Percentiles rank a stretch among this genome's conserved stretches.
Conservation (phyloP, 2,329 filamentous ascomycete genomes). For the Trichoderma polysporum region DNA sequence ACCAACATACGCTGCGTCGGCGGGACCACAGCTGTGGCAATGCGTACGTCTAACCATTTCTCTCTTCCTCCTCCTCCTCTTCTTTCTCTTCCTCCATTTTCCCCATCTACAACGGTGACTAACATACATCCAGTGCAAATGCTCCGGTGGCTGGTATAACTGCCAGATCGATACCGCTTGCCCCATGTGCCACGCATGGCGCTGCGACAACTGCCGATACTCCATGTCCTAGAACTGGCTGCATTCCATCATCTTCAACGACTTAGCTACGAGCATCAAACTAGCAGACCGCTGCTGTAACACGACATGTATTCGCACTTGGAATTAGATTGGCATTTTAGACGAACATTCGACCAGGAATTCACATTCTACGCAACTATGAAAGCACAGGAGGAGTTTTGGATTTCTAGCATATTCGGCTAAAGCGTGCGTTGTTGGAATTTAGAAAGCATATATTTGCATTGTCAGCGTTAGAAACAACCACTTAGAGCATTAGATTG, state of each 20-base stretch:
- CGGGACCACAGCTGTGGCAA: slow-evolving; percentile 18
- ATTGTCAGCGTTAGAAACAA: slow-evolving; percentile 11
- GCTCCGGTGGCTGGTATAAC: slow-evolving; percentile 26
- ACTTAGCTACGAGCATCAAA: neutral
- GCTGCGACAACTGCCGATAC: slow-evolving; percentile 28
- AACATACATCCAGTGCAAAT: slow-evolving; percentile 24
- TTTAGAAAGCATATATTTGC: neutral
- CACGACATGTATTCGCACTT: neutral
- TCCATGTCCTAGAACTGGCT: slow-evolving; percentile 7
- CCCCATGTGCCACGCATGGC: slow-evolving; percentile 25
- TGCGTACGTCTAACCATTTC: slow-evolving; percentile 23
- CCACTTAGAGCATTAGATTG: slow-evolving; percentile 6
- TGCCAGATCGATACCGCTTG: slow-evolving; percentile 23
- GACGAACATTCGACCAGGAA: neutral
- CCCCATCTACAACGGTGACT: neutral
- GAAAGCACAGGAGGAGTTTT: slow-evolving; percentile 13
- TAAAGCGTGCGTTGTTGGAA: slow-evolving; percentile 7
- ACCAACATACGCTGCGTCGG: neutral
- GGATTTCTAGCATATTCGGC: slow-evolving; percentile 6
- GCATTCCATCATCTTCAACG: neutral
- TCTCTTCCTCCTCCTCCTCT: neutral
- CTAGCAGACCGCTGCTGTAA: neutral
- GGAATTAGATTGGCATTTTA: neutral
- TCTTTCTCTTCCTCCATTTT: too few species aligned
- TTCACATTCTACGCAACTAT: slow-evolving; percentile 8